A percentile compares a stretch with the other conserved stretches of the same genome.
These are phyloP conservation scores for Botrytis deweyae DNA, from an alignment of 2,329 filamentous ascomycete species.

Conservation along the genomic window DNA sequence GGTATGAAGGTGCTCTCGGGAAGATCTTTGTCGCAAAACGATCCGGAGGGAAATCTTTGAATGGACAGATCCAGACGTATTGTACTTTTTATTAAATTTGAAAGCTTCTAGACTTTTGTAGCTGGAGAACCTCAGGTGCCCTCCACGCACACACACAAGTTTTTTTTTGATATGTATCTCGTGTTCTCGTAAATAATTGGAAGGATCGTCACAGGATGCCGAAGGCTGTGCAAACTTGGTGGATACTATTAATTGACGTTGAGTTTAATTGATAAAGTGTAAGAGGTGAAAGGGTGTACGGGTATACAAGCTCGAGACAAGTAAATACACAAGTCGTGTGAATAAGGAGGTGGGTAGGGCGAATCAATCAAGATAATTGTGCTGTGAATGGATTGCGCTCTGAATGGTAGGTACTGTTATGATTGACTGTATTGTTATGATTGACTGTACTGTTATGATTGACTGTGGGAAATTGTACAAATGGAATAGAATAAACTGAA, in stretches of 20 bases:
- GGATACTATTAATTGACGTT: background rate
- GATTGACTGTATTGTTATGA: background rate
- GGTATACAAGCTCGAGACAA: background rate
- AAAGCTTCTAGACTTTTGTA: constrained; percentile 9
- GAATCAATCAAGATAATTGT: background rate
- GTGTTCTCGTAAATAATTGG: constrained; percentile 21
- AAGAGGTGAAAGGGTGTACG: background rate
- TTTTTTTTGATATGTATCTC: constrained; percentile 18
- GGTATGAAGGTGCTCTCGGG: background rate
- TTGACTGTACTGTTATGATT: background rate
- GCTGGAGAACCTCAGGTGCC: constrained; percentile 4
- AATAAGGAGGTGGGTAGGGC: background rate
- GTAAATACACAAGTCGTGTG: background rate
- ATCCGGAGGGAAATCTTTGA: background rate
- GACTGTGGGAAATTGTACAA: background rate
- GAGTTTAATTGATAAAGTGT: background rate
- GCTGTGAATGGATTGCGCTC: background rate
- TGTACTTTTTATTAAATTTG: background rate
- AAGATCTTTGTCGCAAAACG: constrained; percentile 6
- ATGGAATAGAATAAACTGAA: background rate
- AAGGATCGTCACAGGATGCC: constrained; percentile 18
- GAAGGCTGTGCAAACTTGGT: constrained; percentile 15
- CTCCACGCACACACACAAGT: background rate
- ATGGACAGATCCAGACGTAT: background rate
- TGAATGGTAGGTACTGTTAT: background rate